These are phyloP conservation scores for Colletotrichum sidae DNA, from an alignment of 2,329 filamentous ascomycete genomes.

Conservation along the genomic window DNA sequence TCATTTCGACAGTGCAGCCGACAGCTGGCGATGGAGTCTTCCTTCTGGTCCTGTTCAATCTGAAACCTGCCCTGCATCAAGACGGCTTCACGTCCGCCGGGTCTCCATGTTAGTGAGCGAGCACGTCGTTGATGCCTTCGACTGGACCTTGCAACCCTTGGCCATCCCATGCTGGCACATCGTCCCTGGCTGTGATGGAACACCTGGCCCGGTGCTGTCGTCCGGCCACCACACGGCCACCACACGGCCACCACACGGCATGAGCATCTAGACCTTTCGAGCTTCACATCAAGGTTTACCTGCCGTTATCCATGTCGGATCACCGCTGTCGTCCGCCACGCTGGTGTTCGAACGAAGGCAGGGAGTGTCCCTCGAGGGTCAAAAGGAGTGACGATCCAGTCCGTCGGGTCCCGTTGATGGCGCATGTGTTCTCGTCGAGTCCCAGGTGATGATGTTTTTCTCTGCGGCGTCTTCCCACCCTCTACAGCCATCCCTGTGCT, in stretches of 20 bases:
- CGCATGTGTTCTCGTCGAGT: neutral
- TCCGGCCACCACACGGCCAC: slow-evolving; percentile 21
- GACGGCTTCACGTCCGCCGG: slow-evolving; percentile 26
- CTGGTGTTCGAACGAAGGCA: slow-evolving; percentile 12
- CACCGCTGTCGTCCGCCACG: slow-evolving; percentile 23
- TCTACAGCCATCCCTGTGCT: slow-evolving; percentile 3
- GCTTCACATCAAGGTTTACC: slow-evolving; percentile 8
- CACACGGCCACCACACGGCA: slow-evolving; percentile 1
- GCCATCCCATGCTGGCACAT: slow-evolving; percentile 32
- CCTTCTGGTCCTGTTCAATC: slow-evolving; percentile 25
- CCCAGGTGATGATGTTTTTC: neutral
- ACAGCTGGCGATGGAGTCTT: neutral
- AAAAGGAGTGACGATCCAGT: slow-evolving; percentile 10
- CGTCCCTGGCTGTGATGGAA: slow-evolving; percentile 14
- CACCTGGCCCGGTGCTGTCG: slow-evolving; percentile 26
- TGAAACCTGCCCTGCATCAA: slow-evolving; percentile 38
- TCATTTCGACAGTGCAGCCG: slow-evolving; percentile 19
- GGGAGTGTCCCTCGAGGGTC: neutral
- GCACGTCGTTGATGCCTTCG: neutral
- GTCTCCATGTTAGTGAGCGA: slow-evolving; percentile 16
- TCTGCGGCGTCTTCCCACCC: neutral
- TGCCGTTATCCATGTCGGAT: slow-evolving; percentile 17
- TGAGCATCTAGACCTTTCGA: slow-evolving; percentile 1
- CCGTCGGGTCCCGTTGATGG: neutral
- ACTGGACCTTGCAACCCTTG: neutral